Base-by-base conservation (phyloP, 2,329 filamentous ascomycete genomes). In the Neurospora sp. region DNA sequence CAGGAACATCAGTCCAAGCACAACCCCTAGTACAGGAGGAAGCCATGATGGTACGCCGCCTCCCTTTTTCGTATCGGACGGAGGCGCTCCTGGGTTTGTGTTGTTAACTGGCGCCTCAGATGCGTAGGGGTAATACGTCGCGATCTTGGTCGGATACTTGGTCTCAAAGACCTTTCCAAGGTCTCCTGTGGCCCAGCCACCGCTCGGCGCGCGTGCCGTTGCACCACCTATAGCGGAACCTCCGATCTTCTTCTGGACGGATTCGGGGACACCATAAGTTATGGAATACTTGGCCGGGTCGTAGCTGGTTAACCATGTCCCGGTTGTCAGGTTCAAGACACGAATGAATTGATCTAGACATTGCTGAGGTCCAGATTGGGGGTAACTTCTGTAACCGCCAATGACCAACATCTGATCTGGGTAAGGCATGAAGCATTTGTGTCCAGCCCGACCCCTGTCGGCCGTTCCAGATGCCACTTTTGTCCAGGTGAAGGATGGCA, bases 401-500 rank as follows among this genome's bases (percentile, higher is more conserved):
- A 95, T 83, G 8, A 90, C 84, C 72, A 96, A 83, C 89, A 96
- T 93, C 78, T 95, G 92, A 70, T 90, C 89, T 17, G 93, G 90
- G 80, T 92, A 95, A 1, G 87, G 86, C 74, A 87, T 86, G 74
- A 93, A 87, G 79, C 92, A 96, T 43, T 88, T 88, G 77, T 95
- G 92, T 0, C 92, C 92, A 1, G 89, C 87, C 69, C 92, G 86
- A 3, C 83, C 90, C 10, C 10, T 39, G 80, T 79, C 82, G 68
- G 68, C 75, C 72, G 77, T 75, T 77, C 85, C 84, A 0, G 80
- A 75, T 19, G 78, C 79, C 23, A 87, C 76, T 74, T 82, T 81
- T 68, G 90, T 90, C 92, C 92, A 96, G 4, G 87, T 92, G 77
- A 96, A 96, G 0, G 89, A 90, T 0, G 92, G 92, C 6, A 96